A percentile compares a stretch with the other conserved stretches of the same genome.
These are phyloP conservation scores for Phytophthora podocarpi DNA, from an alignment of 352 stramenopile species.

Conservation along the genomic window DNA sequence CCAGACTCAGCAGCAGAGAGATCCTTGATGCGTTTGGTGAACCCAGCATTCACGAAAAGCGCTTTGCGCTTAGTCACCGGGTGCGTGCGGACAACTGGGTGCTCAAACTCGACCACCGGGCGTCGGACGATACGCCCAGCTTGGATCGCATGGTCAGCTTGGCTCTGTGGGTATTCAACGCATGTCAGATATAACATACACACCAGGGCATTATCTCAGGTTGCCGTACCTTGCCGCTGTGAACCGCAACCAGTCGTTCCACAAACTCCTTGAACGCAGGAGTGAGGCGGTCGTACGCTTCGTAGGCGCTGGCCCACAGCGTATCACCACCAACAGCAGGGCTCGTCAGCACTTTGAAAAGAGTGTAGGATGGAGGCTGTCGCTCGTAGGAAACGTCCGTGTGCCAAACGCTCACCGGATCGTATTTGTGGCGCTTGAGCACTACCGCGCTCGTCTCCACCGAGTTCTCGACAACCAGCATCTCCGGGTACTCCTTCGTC, in stretches of 20 bases:
- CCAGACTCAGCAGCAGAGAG: constrained; percentile 43
- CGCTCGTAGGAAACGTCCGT: constrained; percentile 46
- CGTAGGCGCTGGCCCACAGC: constrained; percentile 46
- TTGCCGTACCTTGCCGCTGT: constrained; percentile 51
- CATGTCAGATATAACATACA: too few relatives aligned
- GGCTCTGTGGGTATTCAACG: background rate
- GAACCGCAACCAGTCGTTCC: constrained; percentile 46
- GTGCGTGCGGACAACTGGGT: constrained; percentile 52
- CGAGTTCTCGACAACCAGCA: constrained; percentile 21
- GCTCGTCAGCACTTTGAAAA: constrained; percentile 32
- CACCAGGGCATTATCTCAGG: too few relatives aligned
- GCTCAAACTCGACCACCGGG: constrained; percentile 37
- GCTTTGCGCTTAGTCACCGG: constrained; percentile 29
- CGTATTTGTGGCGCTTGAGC: constrained; percentile 23
- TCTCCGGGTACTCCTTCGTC: constrained; percentile 11
- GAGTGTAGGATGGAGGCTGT: constrained; percentile 33
- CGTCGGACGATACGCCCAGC: constrained; percentile 30
- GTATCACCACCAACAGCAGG: constrained; percentile 47
- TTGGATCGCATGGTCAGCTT: background rate
- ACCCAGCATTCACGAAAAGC: constrained; percentile 45
- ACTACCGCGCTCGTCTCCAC: constrained; percentile 8
- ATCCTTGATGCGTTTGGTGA: constrained; percentile 50
- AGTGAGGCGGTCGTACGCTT: constrained; percentile 56
- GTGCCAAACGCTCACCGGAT: constrained; percentile 41
- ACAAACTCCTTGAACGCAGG: constrained; percentile 45